Conservation (phyloP, 768 basidiomycete species). For the Lepiota venenata region DNA sequence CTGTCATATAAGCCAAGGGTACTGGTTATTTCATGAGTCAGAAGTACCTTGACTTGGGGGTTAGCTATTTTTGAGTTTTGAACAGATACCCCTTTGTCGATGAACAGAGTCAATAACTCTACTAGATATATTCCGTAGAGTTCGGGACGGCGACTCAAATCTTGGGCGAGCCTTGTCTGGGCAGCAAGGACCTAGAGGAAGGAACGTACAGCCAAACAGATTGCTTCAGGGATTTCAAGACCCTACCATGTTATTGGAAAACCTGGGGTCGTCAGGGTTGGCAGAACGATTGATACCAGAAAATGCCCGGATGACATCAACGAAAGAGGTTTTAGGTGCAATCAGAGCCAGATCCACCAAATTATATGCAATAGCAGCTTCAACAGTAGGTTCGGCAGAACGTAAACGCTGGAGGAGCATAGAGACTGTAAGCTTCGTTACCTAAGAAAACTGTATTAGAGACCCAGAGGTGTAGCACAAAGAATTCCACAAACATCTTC, state of each 20-base stretch:
- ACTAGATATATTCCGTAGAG: constrained; percentile 75
- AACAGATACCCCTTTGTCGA: constrained; percentile 88
- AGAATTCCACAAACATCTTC: constrained; percentile 58
- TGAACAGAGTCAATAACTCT: constrained; percentile 84
- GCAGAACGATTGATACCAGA: constrained; percentile 81
- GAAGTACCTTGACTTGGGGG: constrained; percentile 59
- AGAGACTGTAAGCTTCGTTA: constrained; percentile 83
- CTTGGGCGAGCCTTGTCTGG: constrained; percentile 85
- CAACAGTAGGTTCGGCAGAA: constrained; percentile 81
- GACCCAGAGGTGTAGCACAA: neutral
- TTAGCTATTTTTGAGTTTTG: constrained; percentile 75
- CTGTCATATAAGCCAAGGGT: neutral
- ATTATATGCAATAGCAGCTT: constrained; percentile 90
- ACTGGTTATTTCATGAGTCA: neutral
- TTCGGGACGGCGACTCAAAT: constrained; percentile 69
- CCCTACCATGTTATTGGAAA: constrained; percentile 83
- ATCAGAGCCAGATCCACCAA: constrained; percentile 85
- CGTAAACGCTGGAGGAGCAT: constrained; percentile 90
- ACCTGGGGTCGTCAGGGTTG: constrained; percentile 85
- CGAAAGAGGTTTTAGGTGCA: constrained; percentile 72
- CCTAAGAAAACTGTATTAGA: constrained; percentile 33
- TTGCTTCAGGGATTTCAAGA: neutral
- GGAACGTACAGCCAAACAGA: neutral
- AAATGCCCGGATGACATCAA: constrained; percentile 82
- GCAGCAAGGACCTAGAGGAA: constrained; percentile 73